Evolutionary conservation across 164 flowering plant genomes (phyloP).

Genomic region (Echeveria elegans): DNA sequence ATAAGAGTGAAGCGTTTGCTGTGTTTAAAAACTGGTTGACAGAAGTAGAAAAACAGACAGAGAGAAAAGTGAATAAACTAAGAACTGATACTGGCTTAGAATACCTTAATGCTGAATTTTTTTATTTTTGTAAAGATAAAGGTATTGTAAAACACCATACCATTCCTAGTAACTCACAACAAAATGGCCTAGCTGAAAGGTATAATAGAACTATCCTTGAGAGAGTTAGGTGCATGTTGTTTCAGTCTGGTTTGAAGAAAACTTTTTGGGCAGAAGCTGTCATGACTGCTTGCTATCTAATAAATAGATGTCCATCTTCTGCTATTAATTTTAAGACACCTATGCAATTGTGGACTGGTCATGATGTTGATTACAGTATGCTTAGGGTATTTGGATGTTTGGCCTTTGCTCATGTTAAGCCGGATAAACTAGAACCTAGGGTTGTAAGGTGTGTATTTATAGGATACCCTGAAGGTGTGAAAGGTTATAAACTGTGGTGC

Average conservation of each 20-base stretch:
- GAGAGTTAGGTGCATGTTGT: neutral
- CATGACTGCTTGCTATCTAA: constrained; percentile 1
- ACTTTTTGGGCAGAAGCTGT: constrained; percentile 1
- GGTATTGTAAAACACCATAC: constrained; percentile 9
- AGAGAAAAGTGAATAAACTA: constrained; percentile 8
- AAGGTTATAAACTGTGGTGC: constrained; percentile 6
- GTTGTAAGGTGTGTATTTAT: neutral
- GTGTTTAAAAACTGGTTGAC: neutral
- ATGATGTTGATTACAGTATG: neutral
- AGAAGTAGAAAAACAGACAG: neutral
- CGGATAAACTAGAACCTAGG: neutral
- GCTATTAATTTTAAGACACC: neutral
- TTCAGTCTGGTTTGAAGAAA: neutral
- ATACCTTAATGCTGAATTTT: neutral
- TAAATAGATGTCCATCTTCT: neutral
- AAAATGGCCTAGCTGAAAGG: constrained; percentile 6
- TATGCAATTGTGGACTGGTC: neutral
- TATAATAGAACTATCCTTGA: constrained; percentile 1
- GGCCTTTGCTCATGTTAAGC: neutral
- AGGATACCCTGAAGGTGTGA: neutral
- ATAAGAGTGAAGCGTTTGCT: neutral
- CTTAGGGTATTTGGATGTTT: constrained; percentile 4
- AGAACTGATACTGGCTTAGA: constrained; percentile 13
- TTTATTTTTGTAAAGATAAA: neutral
- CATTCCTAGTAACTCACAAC: neutral